phyloP scores from a whole-genome alignment of 2,329 filamentous ascomycete genomes.

The Fusarium sp. region DNA sequence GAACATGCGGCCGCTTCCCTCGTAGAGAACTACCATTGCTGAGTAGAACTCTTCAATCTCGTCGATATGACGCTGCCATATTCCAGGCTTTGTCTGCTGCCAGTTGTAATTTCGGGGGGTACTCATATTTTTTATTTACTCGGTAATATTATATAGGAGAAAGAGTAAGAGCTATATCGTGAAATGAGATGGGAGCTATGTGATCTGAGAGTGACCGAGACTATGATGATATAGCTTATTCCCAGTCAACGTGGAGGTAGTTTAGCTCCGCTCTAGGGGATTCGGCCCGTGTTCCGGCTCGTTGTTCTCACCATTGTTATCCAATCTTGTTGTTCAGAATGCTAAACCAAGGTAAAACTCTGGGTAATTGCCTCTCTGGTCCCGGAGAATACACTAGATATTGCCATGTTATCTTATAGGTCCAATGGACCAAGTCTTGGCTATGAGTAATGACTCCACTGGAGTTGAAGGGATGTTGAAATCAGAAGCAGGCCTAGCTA shows the following conservation, averaged over 20 bases:
- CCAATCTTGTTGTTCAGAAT: neutral
- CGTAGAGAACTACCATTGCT: slow-evolving; percentile 50
- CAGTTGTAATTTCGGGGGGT: slow-evolving; percentile 25
- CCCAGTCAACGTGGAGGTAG: neutral
- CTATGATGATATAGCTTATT: neutral
- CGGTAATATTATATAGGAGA: neutral
- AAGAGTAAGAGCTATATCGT: no score
- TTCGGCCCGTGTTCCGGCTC: neutral
- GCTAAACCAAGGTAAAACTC: slow-evolving; percentile 11
- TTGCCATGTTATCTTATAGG: no score
- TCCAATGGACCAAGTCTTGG: neutral
- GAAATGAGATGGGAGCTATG: neutral
- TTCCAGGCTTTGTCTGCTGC: slow-evolving; percentile 43
- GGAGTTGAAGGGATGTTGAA: neutral
- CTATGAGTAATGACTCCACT: no score
- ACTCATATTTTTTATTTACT: slow-evolving; percentile 6
- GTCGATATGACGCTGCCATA: slow-evolving; percentile 55
- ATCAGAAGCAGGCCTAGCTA: neutral
- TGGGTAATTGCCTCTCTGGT: neutral
- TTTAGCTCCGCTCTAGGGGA: neutral
- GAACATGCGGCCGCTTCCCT: slow-evolving; percentile 54
- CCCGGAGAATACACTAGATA: neutral
- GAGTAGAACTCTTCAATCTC: slow-evolving; percentile 59
- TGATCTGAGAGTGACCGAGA: neutral
- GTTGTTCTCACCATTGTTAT: accelerated